phyloP scores from a whole-genome alignment of 441 rosid genomes.

The Kokia cookei region DNA sequence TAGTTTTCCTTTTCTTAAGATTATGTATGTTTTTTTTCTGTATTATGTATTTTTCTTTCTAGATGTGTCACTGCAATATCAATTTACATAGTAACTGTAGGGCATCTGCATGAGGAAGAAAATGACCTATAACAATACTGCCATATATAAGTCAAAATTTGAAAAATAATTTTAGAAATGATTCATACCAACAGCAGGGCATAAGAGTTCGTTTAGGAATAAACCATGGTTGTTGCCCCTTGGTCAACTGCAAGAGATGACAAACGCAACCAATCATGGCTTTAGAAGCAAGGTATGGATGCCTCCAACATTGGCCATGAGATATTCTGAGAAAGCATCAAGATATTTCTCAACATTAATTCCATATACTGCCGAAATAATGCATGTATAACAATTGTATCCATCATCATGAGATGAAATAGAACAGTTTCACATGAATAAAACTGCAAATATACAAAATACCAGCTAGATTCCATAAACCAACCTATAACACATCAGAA shows the following conservation, averaged over 20 bases:
- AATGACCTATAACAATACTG: neutral
- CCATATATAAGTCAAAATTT: neutral
- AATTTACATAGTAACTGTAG: neutral
- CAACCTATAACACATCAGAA: neutral
- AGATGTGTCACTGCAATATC: neutral
- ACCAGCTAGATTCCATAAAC: neutral
- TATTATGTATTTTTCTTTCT: neutral
- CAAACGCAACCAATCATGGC: conserved; percentile 24
- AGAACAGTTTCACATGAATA: neutral
- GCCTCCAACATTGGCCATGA: conserved; percentile 26
- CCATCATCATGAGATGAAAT: neutral
- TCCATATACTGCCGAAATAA: neutral
- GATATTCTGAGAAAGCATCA: conserved; percentile 13
- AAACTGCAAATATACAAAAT: neutral
- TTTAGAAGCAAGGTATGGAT: conserved; percentile 47
- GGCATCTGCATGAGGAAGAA: neutral
- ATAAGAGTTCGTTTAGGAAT: conserved; percentile 1
- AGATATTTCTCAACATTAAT: conserved; percentile 2
- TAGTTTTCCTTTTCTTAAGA: neutral
- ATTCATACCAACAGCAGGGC: conserved; percentile 1
- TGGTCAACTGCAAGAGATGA: conserved; percentile 6
- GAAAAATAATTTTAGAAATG: neutral
- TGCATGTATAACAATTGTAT: neutral
- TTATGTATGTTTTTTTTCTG: neutral
- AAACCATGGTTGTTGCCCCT: conserved; percentile 4